Evolutionary conservation across 176 grass and related monocot species (phyloP), one percentile per base, ranked within the genome.

Genomic region (Aegilops longissima): DNA sequence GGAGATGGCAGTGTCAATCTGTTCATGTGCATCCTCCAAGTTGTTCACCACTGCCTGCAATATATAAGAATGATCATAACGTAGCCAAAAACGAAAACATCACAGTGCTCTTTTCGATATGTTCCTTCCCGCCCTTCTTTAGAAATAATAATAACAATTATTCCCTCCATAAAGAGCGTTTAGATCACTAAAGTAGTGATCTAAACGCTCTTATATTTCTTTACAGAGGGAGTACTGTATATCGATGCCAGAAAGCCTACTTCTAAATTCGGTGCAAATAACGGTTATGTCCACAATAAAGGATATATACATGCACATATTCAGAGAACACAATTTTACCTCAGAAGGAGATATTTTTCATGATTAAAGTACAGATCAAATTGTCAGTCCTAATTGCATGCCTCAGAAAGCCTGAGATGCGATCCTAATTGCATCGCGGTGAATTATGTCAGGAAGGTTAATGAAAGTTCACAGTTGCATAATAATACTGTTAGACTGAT

Each of bases 1-100:
- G 61, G 90, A 90, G 42, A 92, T 90, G 78, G 90, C 87, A 36
- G 51, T 82, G 72, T 92, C 90, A 31, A 92, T 92, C 72, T 89
- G 87, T 27, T 92, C 90, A 25, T 92, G 90, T 23, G 90, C 90
- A 72, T 92, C 90, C 44, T 92, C 90, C 87, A 92, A 86, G 29
- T 92, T 45, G 61, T 86, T 92, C 27, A 92, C 87, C 63, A 92
- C 90, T 14, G 90, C 90, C 90, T 92, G 72, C 61, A 16, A 79
- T 42, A 25, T 47, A 47, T 47, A 4, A 13, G 11, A 44, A 47
- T 3, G 6, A 21, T 20, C 14, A 66, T 33, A 56, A 3, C 9
- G 13, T 29, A 86, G 11, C 1, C 70, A 85, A 81, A 65, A 45
- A 58, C 0, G 18, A 8, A 33, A 9, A 82, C 17, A 21, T 11